Conservation (phyloP, 257 asterid genomes). For the Mentha longifolia region DNA sequence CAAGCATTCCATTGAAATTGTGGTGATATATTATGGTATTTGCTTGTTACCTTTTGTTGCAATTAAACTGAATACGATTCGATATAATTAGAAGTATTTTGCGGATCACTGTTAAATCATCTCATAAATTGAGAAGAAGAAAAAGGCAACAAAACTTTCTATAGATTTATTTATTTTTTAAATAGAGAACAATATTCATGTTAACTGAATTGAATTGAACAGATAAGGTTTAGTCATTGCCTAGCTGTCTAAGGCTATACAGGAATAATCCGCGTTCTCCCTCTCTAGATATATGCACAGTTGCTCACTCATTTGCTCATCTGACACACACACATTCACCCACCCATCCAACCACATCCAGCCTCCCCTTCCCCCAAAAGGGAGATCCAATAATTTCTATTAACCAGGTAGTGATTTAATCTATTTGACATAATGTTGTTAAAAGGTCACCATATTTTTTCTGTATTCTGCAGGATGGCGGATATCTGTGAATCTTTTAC, state of each 20-base stretch:
- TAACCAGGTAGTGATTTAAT: conserved; percentile 14
- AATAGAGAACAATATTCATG: conserved; percentile 18
- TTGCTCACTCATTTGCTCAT: conserved; percentile 21
- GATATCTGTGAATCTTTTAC: neutral
- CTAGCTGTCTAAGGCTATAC: conserved; percentile 27
- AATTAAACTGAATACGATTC: conserved; percentile 1
- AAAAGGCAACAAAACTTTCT: conserved; percentile 3
- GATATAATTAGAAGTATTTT: neutral
- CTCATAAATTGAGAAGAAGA: conserved; percentile 6
- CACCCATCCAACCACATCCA: neutral
- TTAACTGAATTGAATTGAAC: neutral
- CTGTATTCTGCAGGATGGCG: conserved; percentile 1
- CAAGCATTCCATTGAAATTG: neutral
- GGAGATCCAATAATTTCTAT: neutral
- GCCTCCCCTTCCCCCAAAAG: neutral
- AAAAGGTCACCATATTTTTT: neutral
- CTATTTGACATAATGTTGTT: neutral
- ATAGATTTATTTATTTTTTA: neutral
- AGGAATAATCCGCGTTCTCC: neutral
- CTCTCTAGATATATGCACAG: conserved; percentile 1
- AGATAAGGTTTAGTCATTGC: conserved; percentile 14
- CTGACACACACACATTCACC: neutral
- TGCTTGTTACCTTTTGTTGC: conserved; percentile 5
- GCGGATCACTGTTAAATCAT: neutral
- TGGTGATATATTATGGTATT: conserved; percentile 17